Base-by-base conservation (phyloP, 2,329 filamentous ascomycete species). In the Pseudogymnoascus sp. region DNA sequence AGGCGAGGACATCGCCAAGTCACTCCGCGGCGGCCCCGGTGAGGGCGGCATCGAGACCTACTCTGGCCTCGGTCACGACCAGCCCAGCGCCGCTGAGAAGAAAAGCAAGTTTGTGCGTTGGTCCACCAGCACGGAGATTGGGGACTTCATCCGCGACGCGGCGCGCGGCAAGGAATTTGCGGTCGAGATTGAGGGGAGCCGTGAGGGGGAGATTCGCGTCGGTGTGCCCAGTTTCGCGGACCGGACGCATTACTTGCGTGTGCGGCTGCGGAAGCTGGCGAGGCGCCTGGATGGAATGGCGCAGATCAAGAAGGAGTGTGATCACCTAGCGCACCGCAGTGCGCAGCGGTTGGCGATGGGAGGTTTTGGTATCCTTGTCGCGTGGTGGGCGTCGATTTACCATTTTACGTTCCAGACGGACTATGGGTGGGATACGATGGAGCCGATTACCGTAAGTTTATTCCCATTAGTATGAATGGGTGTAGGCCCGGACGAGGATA, bases 61-160 rank as follows among this genome's bases (percentile, higher is more conserved):
- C 71, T 88, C 84, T 31, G 88, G 89, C 0, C 80, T 87, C 0
- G 89, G 89, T 2, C 86, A 82, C 53, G 85, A 90, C 69, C 82
- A 72, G 72, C 66, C 77, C 14, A 78, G 73, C 26, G 73, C 72
- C 64, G 79, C 74, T 10, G 71, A 67, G 38, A 69, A 47, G 72
- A 75, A 4, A 77, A 82, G 81, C 63, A 83, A 85, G 62, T 95
- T 93, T 78, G 90, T 96, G 2, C 86, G 91, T 31, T 97, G 93
- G 93, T 92, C 88, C 50, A 86, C 86, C 44, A 90, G 87, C 31
- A 96, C 93, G 0, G 93, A 97, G 73, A 89, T 97, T 33, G 93
- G 93, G 8, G 93, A 96, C 76, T 97, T 97, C 72, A 95, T 97
- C 67, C 86, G 91, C 7, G 93, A 97, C 72, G 92, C 93, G 0